Conservation (phyloP, 2,329 filamentous ascomycete species). For the Cladosporium sp. region DNA sequence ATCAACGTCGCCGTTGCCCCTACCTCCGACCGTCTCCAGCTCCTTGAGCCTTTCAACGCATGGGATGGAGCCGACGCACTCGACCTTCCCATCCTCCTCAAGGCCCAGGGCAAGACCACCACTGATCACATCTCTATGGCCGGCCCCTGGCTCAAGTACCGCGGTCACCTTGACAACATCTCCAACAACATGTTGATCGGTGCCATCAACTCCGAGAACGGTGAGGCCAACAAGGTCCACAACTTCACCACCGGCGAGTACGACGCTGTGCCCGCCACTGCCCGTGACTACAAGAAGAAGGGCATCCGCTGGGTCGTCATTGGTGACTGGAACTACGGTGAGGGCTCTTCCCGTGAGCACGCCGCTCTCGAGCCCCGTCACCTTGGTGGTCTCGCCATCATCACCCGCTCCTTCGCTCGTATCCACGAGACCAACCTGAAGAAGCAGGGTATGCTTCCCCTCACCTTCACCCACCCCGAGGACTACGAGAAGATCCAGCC, state of each 20-base stretch:
- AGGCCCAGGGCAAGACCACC: slow-evolving; percentile 93
- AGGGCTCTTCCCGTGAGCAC: slow-evolving; percentile 96
- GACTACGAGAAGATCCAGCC: slow-evolving; percentile 98
- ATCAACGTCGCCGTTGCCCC: slow-evolving; percentile 83
- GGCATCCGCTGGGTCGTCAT: slow-evolving; percentile 95
- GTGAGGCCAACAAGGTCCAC: slow-evolving; percentile 95
- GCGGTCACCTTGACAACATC: slow-evolving; percentile 98
- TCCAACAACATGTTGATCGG: slow-evolving; percentile 99
- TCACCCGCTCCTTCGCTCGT: slow-evolving; percentile 93
- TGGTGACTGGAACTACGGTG: slow-evolving; percentile 99
- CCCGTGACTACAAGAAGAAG: slow-evolving; percentile 97
- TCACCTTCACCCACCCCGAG: slow-evolving; percentile 90
- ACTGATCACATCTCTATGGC: slow-evolving; percentile 57
- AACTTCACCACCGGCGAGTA: slow-evolving; percentile 83
- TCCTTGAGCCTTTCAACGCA: slow-evolving; percentile 78
- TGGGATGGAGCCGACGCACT: slow-evolving; percentile 67
- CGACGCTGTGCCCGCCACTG: slow-evolving; percentile 87
- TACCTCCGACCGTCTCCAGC: slow-evolving; percentile 88
- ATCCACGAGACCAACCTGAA: slow-evolving; percentile 99
- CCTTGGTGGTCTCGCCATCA: slow-evolving; percentile 94
- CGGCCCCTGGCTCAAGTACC: slow-evolving; percentile 97
- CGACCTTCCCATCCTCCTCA: slow-evolving; percentile 90
- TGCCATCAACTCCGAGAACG: slow-evolving; percentile 93
- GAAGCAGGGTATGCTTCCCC: slow-evolving; percentile 99
- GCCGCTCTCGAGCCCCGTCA: slow-evolving; percentile 96